A percentile compares a stretch with the other conserved stretches of the same genome.
These are phyloP conservation scores for Xylaria sp. DNA, from an alignment of 2,329 filamentous ascomycete genomes.

Conservation along the genomic window DNA sequence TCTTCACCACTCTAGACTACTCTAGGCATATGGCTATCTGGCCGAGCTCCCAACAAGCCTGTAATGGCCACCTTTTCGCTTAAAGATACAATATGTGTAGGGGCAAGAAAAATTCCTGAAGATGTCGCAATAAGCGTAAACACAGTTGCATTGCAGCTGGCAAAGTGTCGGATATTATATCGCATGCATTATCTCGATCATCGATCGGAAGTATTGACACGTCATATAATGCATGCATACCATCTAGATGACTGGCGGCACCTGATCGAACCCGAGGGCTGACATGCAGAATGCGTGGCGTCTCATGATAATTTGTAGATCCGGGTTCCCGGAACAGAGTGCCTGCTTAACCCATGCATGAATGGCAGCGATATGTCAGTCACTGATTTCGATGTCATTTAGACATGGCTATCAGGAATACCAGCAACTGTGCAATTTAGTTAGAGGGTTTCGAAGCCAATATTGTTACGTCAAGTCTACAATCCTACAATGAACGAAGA, in stretches of 20 bases:
- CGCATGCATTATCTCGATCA: constrained; percentile 21
- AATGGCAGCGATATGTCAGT: not conserved
- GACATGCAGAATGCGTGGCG: not conserved
- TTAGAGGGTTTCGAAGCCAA: not conserved
- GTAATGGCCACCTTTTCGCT: not conserved
- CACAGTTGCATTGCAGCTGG: constrained; percentile 2
- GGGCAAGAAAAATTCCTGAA: not conserved
- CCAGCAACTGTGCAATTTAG: not conserved
- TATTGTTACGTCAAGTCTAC: constrained; percentile 4
- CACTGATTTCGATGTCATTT: constrained; percentile 4
- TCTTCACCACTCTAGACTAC: not conserved
- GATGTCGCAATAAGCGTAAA: not conserved
- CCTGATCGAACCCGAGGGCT: not conserved
- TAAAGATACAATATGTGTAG: too few relatives aligned
- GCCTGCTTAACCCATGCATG: constrained; percentile 13
- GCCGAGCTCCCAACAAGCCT: not conserved
- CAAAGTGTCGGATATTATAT: constrained; percentile 1
- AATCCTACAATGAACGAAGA: constrained; percentile 5
- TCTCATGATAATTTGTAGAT: not conserved
- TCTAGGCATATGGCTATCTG: not conserved
- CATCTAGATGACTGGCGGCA: not conserved
- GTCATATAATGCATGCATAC: constrained; percentile 11
- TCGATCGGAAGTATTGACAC: constrained; percentile 26
- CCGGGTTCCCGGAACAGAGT: constrained; percentile 28
- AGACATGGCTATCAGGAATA: not conserved